Percentiles rank a stretch among this genome's conserved stretches.
Conservation (phyloP, 805 yeast species). For the Wickerhamiella allomyrinae region DNA sequence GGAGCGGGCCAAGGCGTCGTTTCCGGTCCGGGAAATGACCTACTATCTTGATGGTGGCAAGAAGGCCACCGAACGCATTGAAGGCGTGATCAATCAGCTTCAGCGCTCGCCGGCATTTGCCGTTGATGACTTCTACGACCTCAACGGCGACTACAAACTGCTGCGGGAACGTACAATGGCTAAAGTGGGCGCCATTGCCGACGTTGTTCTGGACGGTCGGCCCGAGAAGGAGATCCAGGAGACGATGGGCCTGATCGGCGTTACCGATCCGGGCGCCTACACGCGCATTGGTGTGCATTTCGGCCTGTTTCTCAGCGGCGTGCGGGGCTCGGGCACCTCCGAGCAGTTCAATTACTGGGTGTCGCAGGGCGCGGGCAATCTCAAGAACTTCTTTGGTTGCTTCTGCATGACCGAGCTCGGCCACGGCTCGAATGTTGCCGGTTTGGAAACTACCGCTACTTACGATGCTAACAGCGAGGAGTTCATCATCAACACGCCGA, state of each 20-base stretch:
- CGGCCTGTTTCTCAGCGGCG: slow-evolving; percentile 57
- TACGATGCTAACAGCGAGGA: slow-evolving; percentile 45
- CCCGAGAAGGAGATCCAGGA: slow-evolving; percentile 19
- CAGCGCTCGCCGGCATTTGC: slow-evolving; percentile 43
- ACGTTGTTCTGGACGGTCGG: slow-evolving; percentile 17
- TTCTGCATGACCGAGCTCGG: slow-evolving; percentile 80
- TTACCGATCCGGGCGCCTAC: slow-evolving; percentile 49
- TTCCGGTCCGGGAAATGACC: slow-evolving; percentile 28
- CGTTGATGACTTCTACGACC: slow-evolving; percentile 33
- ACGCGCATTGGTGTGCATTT: slow-evolving; percentile 68
- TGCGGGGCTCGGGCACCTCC: slow-evolving; percentile 66
- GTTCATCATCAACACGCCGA: slow-evolving; percentile 64
- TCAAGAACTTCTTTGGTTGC: slow-evolving; percentile 45
- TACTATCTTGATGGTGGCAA: slow-evolving; percentile 32
- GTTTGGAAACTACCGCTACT: slow-evolving; percentile 69
- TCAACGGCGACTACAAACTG: slow-evolving; percentile 28
- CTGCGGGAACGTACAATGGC: slow-evolving; percentile 25
- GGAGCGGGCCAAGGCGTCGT: slow-evolving; percentile 28
- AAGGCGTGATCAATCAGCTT: slow-evolving; percentile 29
- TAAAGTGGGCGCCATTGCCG: slow-evolving; percentile 17
- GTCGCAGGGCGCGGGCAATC: slow-evolving; percentile 22
- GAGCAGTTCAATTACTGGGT: slow-evolving; percentile 71
- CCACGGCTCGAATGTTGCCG: slow-evolving; percentile 82
- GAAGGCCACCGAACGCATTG: slow-evolving; percentile 27
- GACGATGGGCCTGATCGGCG: slow-evolving; percentile 16